Evolutionary conservation across 2,329 filamentous ascomycete genomes (phyloP).

Genomic region (Phaeoacremonium minimum): DNA sequence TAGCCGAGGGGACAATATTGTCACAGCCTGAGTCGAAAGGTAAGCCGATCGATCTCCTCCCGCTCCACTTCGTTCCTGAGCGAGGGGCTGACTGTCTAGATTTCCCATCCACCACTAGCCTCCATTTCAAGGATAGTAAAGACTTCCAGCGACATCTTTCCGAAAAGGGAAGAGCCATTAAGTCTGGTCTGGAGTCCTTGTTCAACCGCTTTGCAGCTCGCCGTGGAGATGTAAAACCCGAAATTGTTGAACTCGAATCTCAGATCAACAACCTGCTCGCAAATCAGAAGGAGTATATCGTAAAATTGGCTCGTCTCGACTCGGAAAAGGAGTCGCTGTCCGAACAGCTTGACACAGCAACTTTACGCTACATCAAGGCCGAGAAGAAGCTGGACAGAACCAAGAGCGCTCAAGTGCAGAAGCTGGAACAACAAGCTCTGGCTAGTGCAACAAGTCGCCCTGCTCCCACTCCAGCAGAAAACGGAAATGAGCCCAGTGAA

Average conservation of each 20-base stretch:
- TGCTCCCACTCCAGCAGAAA: conserved; percentile 41
- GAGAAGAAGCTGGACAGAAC: conserved; percentile 91
- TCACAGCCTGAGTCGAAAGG: conserved; percentile 36
- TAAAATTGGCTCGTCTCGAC: conserved; percentile 70
- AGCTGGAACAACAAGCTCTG: conserved; percentile 84
- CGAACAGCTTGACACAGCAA: conserved; percentile 83
- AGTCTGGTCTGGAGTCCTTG: conserved; percentile 66
- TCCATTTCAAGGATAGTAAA: conserved; percentile 58
- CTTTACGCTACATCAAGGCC: conserved; percentile 86
- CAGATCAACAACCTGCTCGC: conserved; percentile 74
- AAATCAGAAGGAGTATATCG: conserved; percentile 74
- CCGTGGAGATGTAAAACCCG: conserved; percentile 55
- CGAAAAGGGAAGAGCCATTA: conserved; percentile 71
- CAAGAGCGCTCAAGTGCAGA: conserved; percentile 85
- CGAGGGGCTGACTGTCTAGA: conserved; percentile 38
- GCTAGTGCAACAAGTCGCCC: conserved; percentile 54
- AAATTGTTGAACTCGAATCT: conserved; percentile 68
- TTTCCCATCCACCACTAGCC: conserved; percentile 50
- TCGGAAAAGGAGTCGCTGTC: conserved; percentile 81
- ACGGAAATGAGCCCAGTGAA: conserved; percentile 52
- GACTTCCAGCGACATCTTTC: conserved; percentile 81
- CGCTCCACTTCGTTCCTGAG: conserved; percentile 6
- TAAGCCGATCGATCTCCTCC: conserved; percentile 19
- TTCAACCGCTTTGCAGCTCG: conserved; percentile 51
- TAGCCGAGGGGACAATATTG: conserved; percentile 48